Conservation (phyloP, 495 filamentous ascomycete species). For the Hypoxylon cercidicola region DNA sequence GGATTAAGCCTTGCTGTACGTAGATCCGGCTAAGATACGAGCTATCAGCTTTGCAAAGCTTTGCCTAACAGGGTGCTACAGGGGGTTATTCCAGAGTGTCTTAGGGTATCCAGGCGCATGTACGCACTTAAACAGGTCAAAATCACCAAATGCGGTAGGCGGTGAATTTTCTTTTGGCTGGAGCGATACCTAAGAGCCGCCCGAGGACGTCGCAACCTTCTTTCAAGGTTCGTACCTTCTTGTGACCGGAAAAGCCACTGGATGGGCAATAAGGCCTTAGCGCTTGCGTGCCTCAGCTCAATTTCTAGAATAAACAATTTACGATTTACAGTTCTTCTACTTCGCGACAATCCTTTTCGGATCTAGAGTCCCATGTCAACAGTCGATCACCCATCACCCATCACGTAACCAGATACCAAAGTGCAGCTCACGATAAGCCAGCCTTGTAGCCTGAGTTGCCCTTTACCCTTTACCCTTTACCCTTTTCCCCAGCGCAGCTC, state of each 20-base stretch:
- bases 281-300: background rate
- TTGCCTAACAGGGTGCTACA: background rate
- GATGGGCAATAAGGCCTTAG: background rate
- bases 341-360: too few relatives aligned
- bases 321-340: too few relatives aligned
- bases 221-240: conserved; percentile 8
- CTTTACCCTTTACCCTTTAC: too few relatives aligned
- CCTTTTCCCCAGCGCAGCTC: background rate
- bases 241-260: background rate
- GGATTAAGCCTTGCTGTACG: conserved; percentile 29
- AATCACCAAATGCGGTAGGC: conserved; percentile 37
- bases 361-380: too few relatives aligned
- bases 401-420: too few relatives aligned
- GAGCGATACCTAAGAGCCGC: conserved; percentile 25
- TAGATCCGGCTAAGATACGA: conserved; percentile 40
- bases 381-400: too few relatives aligned
- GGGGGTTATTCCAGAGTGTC: conserved; percentile 3
- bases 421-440: too few relatives aligned
- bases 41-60: background rate
- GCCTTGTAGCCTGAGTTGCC: too few relatives aligned
- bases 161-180: conserved; percentile 40
- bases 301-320: too few relatives aligned
- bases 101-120: too few relatives aligned
- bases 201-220: conserved; percentile 32
- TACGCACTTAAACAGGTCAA: background rate